Conservation (phyloP, 352 stramenopile species). For the Globisporangium okanoganense region DNA sequence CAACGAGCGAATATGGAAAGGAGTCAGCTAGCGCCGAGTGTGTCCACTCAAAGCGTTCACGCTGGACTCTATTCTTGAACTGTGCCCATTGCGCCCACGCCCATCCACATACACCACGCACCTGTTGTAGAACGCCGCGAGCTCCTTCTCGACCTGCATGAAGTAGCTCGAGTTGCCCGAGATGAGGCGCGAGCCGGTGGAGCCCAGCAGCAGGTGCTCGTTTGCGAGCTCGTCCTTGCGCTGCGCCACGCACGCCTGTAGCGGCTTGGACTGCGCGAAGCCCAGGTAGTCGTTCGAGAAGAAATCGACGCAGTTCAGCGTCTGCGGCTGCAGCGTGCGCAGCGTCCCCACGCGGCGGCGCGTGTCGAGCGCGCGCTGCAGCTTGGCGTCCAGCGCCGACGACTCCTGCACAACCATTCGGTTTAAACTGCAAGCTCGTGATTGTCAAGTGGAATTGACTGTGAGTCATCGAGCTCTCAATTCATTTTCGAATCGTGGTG, state of each 20-base stretch:
- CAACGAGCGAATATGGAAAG: conserved; percentile 4
- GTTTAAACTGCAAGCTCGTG: not conserved
- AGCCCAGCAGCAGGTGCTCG: conserved; percentile 21
- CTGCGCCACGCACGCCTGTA: conserved; percentile 46
- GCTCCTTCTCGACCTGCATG: conserved; percentile 83
- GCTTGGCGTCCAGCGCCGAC: conserved; percentile 19
- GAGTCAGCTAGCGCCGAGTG: conserved; percentile 4
- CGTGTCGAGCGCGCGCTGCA: conserved; percentile 17
- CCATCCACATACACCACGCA: conserved; percentile 13
- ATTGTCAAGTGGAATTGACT: not conserved
- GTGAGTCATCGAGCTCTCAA: conserved; percentile 1
- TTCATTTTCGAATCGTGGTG: not conserved
- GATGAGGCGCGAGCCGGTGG: conserved; percentile 93
- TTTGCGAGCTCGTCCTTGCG: conserved; percentile 35
- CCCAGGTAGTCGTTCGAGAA: conserved; percentile 98
- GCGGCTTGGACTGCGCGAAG: conserved; percentile 69
- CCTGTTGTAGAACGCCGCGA: conserved; percentile 87
- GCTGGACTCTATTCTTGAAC: not conserved
- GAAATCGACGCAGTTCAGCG: conserved; percentile 86
- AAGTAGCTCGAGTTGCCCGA: conserved; percentile 91
- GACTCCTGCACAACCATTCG: not conserved
- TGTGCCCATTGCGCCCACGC: not conserved
- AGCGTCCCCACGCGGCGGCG: conserved; percentile 44
- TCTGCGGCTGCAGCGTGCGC: conserved; percentile 33
- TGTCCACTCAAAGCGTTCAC: not conserved